Percentiles rank a stretch among this genome's conserved stretches.
phyloP scores from a whole-genome alignment of 176 grass and related monocot genomes.

The Dendrocalamus sinicus region DNA sequence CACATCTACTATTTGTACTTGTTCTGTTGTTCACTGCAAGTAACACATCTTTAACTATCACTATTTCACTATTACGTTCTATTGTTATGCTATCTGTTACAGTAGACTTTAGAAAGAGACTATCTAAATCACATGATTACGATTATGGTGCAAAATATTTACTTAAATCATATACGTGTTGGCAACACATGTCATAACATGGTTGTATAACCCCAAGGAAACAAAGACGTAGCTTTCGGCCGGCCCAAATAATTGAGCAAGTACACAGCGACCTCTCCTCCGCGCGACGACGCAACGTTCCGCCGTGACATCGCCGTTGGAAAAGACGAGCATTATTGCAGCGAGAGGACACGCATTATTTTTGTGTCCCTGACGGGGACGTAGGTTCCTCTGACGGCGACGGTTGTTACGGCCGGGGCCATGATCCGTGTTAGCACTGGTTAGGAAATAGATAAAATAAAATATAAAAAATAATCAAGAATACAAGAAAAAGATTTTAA shows the following conservation, averaged over 20 bases:
- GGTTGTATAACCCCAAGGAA: too few relatives aligned
- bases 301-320: neutral
- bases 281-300: conserved; percentile 10
- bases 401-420: neutral
- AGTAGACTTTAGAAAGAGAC: neutral
- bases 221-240: neutral
- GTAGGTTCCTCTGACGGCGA: conserved; percentile 6
- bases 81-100: neutral
- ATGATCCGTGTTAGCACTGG: neutral
- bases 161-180: neutral
- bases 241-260: conserved; percentile 27
- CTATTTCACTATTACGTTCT: neutral
- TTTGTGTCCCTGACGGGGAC: neutral
- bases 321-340: conserved; percentile 34
- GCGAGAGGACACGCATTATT: neutral
- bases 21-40: too few relatives aligned
- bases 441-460: too few relatives aligned
- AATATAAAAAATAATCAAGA: too few relatives aligned
- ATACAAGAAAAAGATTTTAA: too few relatives aligned
- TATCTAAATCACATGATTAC: neutral
- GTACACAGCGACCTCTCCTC: neutral
- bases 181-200: neutral
- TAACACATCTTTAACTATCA: neutral
- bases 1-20: too few relatives aligned
- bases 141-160: neutral